A percentile compares a stretch with the other conserved stretches of the same genome.
These are phyloP conservation scores for Ceratocystis cubensis DNA, from an alignment of 2,329 filamentous ascomycete species.

Conservation along the genomic window DNA sequence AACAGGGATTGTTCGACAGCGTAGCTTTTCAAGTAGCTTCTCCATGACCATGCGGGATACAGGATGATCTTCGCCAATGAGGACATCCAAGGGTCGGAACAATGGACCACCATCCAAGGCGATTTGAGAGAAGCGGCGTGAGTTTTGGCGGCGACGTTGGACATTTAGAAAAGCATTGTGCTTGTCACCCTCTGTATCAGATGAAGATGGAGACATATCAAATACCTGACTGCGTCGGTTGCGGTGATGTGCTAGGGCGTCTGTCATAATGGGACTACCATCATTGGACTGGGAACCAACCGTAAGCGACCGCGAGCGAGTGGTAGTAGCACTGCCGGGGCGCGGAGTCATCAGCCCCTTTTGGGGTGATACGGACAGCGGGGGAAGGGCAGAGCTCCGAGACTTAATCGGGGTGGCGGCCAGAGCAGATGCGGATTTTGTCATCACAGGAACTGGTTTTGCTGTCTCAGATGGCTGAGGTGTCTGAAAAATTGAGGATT, in stretches of 20 bases:
- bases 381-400: constrained; percentile 40
- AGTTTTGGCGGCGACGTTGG: constrained; percentile 86
- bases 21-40: constrained; percentile 84
- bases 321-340: constrained; percentile 46
- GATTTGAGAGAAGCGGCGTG: constrained; percentile 84
- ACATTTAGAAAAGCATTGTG: constrained; percentile 84
- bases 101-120: constrained; percentile 66
- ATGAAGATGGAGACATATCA: constrained; percentile 93
- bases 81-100: constrained; percentile 81
- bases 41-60: constrained; percentile 99
- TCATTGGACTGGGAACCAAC: constrained; percentile 94
- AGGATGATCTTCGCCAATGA: constrained; percentile 96
- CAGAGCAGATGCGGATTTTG: constrained; percentile 46
- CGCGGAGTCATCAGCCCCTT: constrained; percentile 49
- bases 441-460: constrained; percentile 37
- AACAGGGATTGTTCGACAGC: constrained; percentile 86
- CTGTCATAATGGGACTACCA: constrained; percentile 59
- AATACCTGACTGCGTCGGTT: constrained; percentile 91
- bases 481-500: constrained; percentile 38
- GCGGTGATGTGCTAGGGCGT: constrained; percentile 61
- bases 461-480: constrained; percentile 11
- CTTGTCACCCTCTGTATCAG: constrained; percentile 90
- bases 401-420: constrained; percentile 46
- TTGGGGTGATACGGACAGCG: constrained; percentile 47
- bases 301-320: constrained; percentile 71